These are phyloP conservation scores for Neurospora sp. DNA, from an alignment of 495 filamentous ascomycete genomes.

Conservation along the genomic window DNA sequence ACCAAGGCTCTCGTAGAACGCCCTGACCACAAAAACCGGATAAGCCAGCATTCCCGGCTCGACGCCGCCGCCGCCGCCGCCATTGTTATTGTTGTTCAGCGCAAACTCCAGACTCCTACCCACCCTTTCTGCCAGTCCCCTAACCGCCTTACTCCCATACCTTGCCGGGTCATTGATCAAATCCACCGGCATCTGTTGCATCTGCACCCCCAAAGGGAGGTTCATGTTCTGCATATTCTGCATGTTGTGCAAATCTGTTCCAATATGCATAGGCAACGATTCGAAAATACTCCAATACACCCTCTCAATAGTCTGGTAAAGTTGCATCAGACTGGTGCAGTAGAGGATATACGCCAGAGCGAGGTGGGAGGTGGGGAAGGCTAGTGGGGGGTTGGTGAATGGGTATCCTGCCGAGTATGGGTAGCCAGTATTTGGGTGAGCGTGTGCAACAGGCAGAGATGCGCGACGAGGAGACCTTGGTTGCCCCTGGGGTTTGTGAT, in stretches of 20 bases:
- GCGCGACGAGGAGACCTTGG: slow-evolving; percentile 7
- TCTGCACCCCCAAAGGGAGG: background rate
- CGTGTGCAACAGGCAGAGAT: background rate
- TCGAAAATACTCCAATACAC: slow-evolving; percentile 28
- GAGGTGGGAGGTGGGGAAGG: slow-evolving; percentile 22
- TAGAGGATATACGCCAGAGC: slow-evolving; percentile 29
- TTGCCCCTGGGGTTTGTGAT: slow-evolving; percentile 16
- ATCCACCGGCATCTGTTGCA: slow-evolving; percentile 6
- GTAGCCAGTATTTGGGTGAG: background rate
- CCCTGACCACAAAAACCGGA: slow-evolving; percentile 21
- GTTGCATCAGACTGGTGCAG: slow-evolving; percentile 28
- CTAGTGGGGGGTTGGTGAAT: slow-evolving; percentile 8
- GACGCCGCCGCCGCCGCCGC: slow-evolving; percentile 1
- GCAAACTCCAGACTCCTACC: slow-evolving; percentile 32
- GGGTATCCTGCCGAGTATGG: background rate
- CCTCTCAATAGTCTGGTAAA: slow-evolving; percentile 28
- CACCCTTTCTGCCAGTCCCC: slow-evolving; percentile 23
- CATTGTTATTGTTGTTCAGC: slow-evolving; percentile 6
- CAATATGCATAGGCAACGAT: slow-evolving; percentile 7
- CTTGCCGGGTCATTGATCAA: slow-evolving; percentile 1
- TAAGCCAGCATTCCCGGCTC: slow-evolving; percentile 33
- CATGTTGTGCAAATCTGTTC: too few species aligned
- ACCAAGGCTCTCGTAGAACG: slow-evolving; percentile 18
- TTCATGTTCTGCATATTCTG: too few species aligned
- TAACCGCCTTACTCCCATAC: slow-evolving; percentile 15